Evolutionary conservation across 441 rosid genomes (phyloP), one percentile per base, ranked within the genome.

Genomic region (Euphorbia schlechtendalii): DNA sequence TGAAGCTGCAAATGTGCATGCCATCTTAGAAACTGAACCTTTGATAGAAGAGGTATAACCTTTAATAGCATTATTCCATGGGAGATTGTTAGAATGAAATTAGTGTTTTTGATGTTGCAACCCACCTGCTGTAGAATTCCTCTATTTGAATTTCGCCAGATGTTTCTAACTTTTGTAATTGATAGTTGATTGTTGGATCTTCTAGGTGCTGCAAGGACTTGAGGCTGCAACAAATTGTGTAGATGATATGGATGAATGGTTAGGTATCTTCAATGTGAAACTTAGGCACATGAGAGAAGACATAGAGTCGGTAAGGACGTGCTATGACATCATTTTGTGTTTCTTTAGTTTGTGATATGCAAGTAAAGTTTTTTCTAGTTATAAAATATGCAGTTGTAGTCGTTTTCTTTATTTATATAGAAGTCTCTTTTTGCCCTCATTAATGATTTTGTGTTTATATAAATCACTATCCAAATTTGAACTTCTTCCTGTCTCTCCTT

Each of bases 231-330:
- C 91, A 69, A 81, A 75, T 78, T 88, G 93, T 73, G 97, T 84
- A 66, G 99, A 92, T 68, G 97, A 95, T 80, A 90, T 95, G 96
- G 98, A 92, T 77, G 96, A 92, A 77, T 95, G 99, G 97, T 74
- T 95, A 73, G 87, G 99, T 70, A 92, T 92, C 79, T 95, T 95
- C 82, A 95, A 95, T 76, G 77, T 95, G 58, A 95, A 95, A 79
- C 94, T 95, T 74, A 90, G 98, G 79, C 97, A 95, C 76, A 95
- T 95, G 99, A 88, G 99, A 81, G 96, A 95, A 77, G 99, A 92
- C 68, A 92, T 95, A 77, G 96, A 87, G 65, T 95, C 98, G 79
- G 99, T 95, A 82, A 71, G 83, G 27, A 65, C 43, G 32, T 74
- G 43, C 54, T 45, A 27, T 30, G 32, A 46, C 18, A 40, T 61